Evolutionary conservation across 2,329 filamentous ascomycete species (phyloP).

Genomic region (Scedosporium apiospermum): DNA sequence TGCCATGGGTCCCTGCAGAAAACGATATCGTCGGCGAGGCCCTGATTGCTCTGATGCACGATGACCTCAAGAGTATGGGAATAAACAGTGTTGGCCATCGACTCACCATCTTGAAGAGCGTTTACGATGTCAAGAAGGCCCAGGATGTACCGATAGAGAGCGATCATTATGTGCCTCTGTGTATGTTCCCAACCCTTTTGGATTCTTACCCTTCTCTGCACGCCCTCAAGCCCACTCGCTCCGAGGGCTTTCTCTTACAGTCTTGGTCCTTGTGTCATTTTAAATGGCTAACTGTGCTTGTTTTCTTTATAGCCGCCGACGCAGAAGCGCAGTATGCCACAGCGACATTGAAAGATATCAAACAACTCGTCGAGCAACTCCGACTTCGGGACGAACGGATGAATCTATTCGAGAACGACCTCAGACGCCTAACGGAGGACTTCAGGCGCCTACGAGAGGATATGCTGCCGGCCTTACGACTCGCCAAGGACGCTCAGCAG

Average conservation of each 20-base stretch:
- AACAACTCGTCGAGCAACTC: conserved; percentile 81
- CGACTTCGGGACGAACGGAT: conserved; percentile 86
- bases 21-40: conserved; percentile 93
- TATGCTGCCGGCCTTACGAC: conserved; percentile 77
- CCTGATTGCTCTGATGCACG: conserved; percentile 77
- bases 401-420: conserved; percentile 69
- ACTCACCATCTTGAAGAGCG: conserved; percentile 86
- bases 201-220: not conserved
- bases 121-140: conserved; percentile 92
- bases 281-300: conserved; percentile 6
- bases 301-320: conserved; percentile 61
- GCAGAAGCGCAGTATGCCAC: conserved; percentile 75
- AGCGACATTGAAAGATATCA: conserved; percentile 88
- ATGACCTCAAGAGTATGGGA: conserved; percentile 92
- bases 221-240: not conserved
- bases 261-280: not conserved
- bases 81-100: conserved; percentile 89
- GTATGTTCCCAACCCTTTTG: conserved; percentile 42
- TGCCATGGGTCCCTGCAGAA: conserved; percentile 40
- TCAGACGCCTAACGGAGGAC: conserved; percentile 77
- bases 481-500: conserved; percentile 85
- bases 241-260: too few relatives aligned
- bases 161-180: conserved; percentile 87
- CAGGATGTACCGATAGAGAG: conserved; percentile 86
- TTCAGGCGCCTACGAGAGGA: conserved; percentile 85